Evolutionary conservation across 2,329 filamentous ascomycete genomes (phyloP), one percentile per base, ranked within the genome.

Genomic region (Boeremia exigua): DNA sequence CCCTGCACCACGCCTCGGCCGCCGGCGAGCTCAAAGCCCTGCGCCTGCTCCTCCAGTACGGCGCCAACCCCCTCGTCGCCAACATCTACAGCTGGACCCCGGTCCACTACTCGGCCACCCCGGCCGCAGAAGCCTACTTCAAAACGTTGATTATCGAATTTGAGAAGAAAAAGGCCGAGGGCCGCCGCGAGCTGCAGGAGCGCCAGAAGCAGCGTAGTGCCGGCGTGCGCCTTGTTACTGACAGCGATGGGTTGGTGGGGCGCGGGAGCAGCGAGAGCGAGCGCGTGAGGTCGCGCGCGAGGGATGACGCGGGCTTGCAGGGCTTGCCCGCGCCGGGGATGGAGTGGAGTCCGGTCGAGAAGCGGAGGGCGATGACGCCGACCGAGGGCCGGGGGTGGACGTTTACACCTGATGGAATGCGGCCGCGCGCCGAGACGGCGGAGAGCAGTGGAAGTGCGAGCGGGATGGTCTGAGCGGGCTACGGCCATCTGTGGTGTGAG

Each of bases 31-130:
- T 96, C 40, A 86, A 92, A 49, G 89, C 91, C 0, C 77, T 96
- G 50, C 82, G 92, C 38, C 89, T 92, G 32, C 79, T 96, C 48
- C 81, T 96, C 11, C 87, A 89, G 3, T 90, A 90, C 0, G 92
- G 92, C 10, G 91, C 92, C 0, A 88, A 92, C 63, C 85, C 90
- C 0, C 82, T 88, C 50, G 85, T 85, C 51, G 82, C 82, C 63
- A 96, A 96, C 70, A 79, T 86, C 2, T 91, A 88, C 80, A 88
- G 86, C 69, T 96, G 92, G 90, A 92, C 88, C 1, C 89, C 92
- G 0, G 82, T 92, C n/a, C 86, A 88, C 15, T 96, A 96, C 74
- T 91, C 88, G 59, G 86, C 90, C 12, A 94, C 90, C 0, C 88
- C 92, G 7, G 88, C 92, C 70, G 90, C 91, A 1, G 91, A 96